Conservation (phyloP, 345 rosid genomes). For the Xanthoceras sorbifolium region DNA sequence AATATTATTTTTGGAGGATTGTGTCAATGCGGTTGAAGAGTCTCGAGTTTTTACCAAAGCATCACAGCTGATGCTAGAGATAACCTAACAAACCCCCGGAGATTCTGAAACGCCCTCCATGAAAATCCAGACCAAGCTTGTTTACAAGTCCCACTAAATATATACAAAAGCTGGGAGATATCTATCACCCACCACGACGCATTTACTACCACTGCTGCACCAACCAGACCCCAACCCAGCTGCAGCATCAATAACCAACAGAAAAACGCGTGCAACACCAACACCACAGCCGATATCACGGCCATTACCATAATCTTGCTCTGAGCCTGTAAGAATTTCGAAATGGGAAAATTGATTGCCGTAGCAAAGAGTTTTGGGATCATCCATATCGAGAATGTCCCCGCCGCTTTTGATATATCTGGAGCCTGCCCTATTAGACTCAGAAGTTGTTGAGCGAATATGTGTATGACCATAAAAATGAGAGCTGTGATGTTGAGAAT, state of each 20-base stretch:
- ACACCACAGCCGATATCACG: slow-evolving; percentile 50
- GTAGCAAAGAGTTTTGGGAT: slow-evolving; percentile 82
- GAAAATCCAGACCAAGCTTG: slow-evolving; percentile 85
- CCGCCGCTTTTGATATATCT: slow-evolving; percentile 68
- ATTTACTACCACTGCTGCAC: slow-evolving; percentile 72
- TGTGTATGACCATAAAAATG: slow-evolving; percentile 50
- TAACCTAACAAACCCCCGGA: slow-evolving; percentile 69
- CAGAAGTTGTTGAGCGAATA: slow-evolving; percentile 60
- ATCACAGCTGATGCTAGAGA: slow-evolving; percentile 90
- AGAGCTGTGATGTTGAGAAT: slow-evolving; percentile 67
- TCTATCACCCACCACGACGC: slow-evolving; percentile 71
- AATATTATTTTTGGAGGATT: too few relatives aligned
- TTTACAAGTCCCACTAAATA: slow-evolving; percentile 71
- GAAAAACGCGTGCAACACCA: slow-evolving; percentile 55
- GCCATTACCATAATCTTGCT: slow-evolving; percentile 93
- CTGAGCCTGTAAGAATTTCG: slow-evolving; percentile 84
- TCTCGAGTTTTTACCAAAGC: slow-evolving; percentile 70
- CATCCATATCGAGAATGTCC: slow-evolving; percentile 72
- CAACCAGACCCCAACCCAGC: slow-evolving; percentile 72
- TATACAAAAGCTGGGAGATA: slow-evolving; percentile 51
- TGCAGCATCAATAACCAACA: slow-evolving; percentile 71
- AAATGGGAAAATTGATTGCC: slow-evolving; percentile 72
- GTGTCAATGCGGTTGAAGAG: too few relatives aligned
- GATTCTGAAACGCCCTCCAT: slow-evolving; percentile 66
- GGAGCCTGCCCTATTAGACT: slow-evolving; percentile 66